Evolutionary conservation across 1,284 basidiomycete species (phyloP), one percentile per base, ranked within the genome.

Genomic region (Cutaneotrichosporon arboriforme): DNA sequence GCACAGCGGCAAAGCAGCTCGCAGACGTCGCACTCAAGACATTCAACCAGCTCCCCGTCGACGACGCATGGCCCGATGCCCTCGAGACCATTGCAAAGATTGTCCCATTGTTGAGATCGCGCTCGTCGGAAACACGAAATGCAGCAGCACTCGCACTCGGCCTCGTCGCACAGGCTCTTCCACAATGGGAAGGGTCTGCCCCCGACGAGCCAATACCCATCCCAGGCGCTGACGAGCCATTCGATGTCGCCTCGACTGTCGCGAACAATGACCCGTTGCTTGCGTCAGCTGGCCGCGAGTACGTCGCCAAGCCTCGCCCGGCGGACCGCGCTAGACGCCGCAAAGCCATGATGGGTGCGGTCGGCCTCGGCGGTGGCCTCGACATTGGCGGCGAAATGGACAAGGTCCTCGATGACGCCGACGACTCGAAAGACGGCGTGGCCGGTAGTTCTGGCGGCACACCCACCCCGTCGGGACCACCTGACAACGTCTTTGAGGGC

Each of bases 1-100:
- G 68, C 10, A 77, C 75, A 21, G 74, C 74, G 2, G 73, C 74
- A 13, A 70, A 68, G 41, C 75, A 77, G 51, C 62, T 77, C 7
- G 68, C 72, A 8, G 70, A 74, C 37, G 58, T 77, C 26, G 67
- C 68, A 1, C 54, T 58, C 64, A 73, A 65, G 52, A 61, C 67
- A 8, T 75, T 72, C 54, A 52, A 46, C 4, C 59, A 63, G 1
- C 56, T 65, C 10, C 55, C 60, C 18, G 40, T 51, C 9, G 67
- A 70, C 8, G 72, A 71, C 43, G 73, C 73, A 12, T 76, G 74
- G 74, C 61, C 62, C n/a, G 72, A 73, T 49, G 67, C 69, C 0
- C 59, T 75, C 38, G 70, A 68, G 23, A 68, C 72, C 0, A 63
- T 71, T n/a, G 57, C 66, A 23, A 71, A 73, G 40, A 55, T 76